phyloP scores from a whole-genome alignment of 768 basidiomycete genomes.

The Neoboletus brunneissimus region DNA sequence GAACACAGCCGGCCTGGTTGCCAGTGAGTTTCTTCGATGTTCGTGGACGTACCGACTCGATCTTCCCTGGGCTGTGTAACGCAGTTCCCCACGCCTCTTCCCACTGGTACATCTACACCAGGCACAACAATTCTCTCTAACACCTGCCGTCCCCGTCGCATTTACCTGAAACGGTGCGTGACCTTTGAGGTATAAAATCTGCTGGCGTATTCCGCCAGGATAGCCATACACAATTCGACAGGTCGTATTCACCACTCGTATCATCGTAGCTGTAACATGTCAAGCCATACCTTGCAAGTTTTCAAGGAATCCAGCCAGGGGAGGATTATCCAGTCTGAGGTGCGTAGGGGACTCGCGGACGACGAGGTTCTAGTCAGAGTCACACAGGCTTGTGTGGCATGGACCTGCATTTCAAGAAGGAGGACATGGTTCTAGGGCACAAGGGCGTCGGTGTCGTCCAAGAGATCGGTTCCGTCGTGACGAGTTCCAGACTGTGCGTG shows the following conservation, averaged over 20 bases:
- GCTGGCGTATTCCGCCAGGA: background rate
- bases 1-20: background rate
- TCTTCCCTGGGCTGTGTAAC: background rate
- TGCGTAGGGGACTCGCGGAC: background rate
- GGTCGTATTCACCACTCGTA: background rate
- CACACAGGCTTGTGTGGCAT: conserved; percentile 33
- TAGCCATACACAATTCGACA: background rate
- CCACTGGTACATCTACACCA: background rate
- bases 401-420: conserved; percentile 27
- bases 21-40: background rate
- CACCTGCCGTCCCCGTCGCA: background rate
- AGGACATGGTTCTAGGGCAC: background rate
- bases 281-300: conserved; percentile 16
- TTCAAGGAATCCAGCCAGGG: conserved; percentile 22
- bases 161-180: background rate
- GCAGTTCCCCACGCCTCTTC: background rate
- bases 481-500: background rate
- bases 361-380: conserved; percentile 17
- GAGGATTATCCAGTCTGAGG: background rate
- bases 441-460: background rate
- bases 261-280: background rate
- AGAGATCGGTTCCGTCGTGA: background rate
- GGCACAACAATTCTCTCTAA: background rate
- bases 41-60: background rate
- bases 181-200: background rate